Evolutionary conservation across 345 rosid species (phyloP), one percentile per base, ranked within the genome.

Genomic region (Viola odorata): DNA sequence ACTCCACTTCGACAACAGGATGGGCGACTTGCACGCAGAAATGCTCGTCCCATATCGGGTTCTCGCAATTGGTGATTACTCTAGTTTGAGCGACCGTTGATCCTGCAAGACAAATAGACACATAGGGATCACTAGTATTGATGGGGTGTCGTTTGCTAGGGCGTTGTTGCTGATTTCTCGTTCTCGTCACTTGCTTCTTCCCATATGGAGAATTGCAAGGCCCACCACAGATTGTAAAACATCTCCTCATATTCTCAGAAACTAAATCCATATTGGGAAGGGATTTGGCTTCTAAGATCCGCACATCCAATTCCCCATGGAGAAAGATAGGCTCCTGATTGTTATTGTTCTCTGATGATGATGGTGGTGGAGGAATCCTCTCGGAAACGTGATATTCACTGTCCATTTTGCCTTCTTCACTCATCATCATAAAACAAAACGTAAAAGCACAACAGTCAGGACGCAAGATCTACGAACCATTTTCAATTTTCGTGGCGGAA

Each of bases 191-290:
- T 0, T 40, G 42, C 52, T 37, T 54, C 36, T 53, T 63, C 11
- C 71, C 39, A n/a, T 68, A 73, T 0, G 63, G 77, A 42, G 73
- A n/a, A 15, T 60, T 23, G 67, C 74, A 81, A 48, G 78, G 41
- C 9, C 78, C 75, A 36, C 75, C n/a, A n/a, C n/a, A 49, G 64
- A 79, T 64, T 11, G 72, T 53, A 60, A 80, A 77, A 66, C 81
- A 80, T 65, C 51, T 77, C 66, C 84, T 77, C 75, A 82, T 61
- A 53, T 79, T 73, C 37, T 80, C 94, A 36, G 87, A 69, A 52
- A 80, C 77, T 50, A 80, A 45, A 80, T 86, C 94, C 94, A 86
- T 80, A 64, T 84, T 86, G 3, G 94, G 94, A 55, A 86, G 85
- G 41, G 72, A 73, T 50, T 77, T 84, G 9, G 94, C 94, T 64